phyloP scores from a whole-genome alignment of 352 stramenopile species.

The Phytophthora quininea region DNA sequence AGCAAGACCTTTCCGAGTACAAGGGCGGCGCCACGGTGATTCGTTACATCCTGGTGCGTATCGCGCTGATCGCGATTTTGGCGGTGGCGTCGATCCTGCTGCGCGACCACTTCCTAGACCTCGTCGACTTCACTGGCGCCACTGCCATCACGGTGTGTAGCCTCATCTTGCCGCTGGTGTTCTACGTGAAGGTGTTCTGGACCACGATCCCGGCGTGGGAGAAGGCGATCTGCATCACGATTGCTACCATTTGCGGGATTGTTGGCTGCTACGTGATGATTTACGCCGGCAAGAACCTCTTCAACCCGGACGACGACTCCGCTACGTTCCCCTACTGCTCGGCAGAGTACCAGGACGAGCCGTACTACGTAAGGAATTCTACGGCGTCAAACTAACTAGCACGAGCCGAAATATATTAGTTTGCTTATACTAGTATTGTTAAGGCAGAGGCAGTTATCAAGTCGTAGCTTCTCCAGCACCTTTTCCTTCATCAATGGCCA shows the following conservation, averaged over 20 bases:
- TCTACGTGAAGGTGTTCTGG: constrained; percentile 62
- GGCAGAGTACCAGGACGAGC: background rate
- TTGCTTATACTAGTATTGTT: background rate
- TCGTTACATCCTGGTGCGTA: constrained; percentile 42
- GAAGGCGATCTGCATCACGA: constrained; percentile 38
- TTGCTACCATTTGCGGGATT: constrained; percentile 33
- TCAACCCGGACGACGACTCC: constrained; percentile 1
- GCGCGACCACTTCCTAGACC: constrained; percentile 49
- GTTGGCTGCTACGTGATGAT: constrained; percentile 46
- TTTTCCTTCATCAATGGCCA: too few species aligned
- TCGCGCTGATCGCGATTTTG: constrained; percentile 41
- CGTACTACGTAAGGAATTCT: constrained; percentile 1
- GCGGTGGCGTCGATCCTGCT: constrained; percentile 47
- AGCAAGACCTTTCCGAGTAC: constrained; percentile 50
- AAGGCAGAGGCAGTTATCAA: too few species aligned
- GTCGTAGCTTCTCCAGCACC: too few species aligned
- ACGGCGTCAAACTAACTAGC: constrained; percentile 6
- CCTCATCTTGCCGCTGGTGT: constrained; percentile 48
- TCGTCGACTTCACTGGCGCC: constrained; percentile 55
- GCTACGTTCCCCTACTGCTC: background rate
- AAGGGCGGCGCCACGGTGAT: constrained; percentile 36
- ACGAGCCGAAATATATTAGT: constrained; percentile 13
- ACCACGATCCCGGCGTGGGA: constrained; percentile 48
- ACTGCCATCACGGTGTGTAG: constrained; percentile 50
- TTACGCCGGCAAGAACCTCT: constrained; percentile 18